Evolutionary conservation across 2,329 filamentous ascomycete species (phyloP), one percentile per base, ranked within the genome.

Genomic region (Colletotrichum sp.): DNA sequence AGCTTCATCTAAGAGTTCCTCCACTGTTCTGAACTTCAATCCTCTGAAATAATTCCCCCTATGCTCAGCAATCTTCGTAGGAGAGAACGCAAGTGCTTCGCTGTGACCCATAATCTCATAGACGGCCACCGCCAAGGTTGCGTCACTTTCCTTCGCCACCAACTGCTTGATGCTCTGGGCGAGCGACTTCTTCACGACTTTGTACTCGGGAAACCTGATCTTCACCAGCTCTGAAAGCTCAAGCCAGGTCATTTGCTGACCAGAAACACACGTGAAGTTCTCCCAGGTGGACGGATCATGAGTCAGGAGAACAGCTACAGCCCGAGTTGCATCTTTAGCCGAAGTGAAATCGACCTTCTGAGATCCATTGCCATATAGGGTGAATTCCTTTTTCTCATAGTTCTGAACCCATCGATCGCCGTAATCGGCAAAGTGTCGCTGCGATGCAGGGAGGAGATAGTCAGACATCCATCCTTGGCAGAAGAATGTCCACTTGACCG

Each of bases 1-100:
- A 21, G 43, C 18, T 7, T 48, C 43, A 4, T 48, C n/a, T 7
- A 48, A 0, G 6, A 48, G 43, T 13, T 59, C 55, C 0, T 0
- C 15, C 15, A 59, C 55, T 16, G 55, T 28, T 28, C 55, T 24
- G 26, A 59, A 28, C 7, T 10, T 28, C 55, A 59, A 7, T 3
- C n/a, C n/a, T n/a, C n/a, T 59, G 26, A 59, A 59, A 7, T 59
- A 59, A 4, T 3, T 59, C 4, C 28, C 4, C 7, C 24, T 1
- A 12, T 59, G 55, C 21, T 28, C 21, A 9, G 4, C 5, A 0
- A 59, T 12, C 24, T 59, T 59, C 2, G 7, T 0, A 10, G 21
- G 4, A 59, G 55, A 24, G 1, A 59, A 59, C 1, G 24, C 55
- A 0, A 59, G 15, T 15, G 55, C 55, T 59, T 59, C 55, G 21